A percentile compares a stretch with the other conserved stretches of the same genome.
Conservation (phyloP, 176 grass and related monocot species). For the Themeda triandra region DNA sequence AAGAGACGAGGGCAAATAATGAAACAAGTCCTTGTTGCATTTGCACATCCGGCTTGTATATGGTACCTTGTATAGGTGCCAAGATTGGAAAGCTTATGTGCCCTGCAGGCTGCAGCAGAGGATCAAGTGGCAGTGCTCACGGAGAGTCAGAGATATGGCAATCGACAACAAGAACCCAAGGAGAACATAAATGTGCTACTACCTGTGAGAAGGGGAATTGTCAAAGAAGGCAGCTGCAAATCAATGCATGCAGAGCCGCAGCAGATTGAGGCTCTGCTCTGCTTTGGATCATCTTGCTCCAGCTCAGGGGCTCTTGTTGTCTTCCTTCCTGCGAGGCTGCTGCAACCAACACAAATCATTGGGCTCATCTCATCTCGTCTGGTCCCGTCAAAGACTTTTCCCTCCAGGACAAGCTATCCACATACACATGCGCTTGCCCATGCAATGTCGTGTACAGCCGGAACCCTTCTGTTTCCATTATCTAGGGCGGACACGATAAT, state of each 20-base stretch:
- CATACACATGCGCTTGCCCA: not conserved
- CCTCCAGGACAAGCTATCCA: not conserved
- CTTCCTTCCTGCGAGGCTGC: not conserved
- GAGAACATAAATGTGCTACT: not conserved
- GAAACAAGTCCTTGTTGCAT: too few species aligned
- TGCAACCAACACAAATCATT: not conserved
- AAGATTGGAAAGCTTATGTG: too few species aligned
- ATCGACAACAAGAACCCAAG: not conserved
- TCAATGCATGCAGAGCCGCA: not conserved
- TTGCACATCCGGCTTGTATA: too few species aligned
- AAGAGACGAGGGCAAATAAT: too few species aligned
- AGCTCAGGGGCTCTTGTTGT: not conserved
- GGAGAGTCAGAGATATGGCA: too few species aligned
- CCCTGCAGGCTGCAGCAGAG: not conserved
- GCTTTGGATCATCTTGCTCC: not conserved
- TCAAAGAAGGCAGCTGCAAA: constrained; percentile 6
- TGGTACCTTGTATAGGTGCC: too few species aligned
- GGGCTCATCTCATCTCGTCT: not conserved
- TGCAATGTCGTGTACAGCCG: not conserved
- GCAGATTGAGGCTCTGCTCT: not conserved
- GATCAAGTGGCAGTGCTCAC: too few species aligned
- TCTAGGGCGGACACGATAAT: not conserved
- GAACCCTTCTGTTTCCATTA: constrained; percentile 7
- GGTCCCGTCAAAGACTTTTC: not conserved
- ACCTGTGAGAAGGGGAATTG: not conserved